These are phyloP conservation scores for Plectosphaerella plurivora DNA, from an alignment of 2,329 filamentous ascomycete species.

Conservation along the genomic window DNA sequence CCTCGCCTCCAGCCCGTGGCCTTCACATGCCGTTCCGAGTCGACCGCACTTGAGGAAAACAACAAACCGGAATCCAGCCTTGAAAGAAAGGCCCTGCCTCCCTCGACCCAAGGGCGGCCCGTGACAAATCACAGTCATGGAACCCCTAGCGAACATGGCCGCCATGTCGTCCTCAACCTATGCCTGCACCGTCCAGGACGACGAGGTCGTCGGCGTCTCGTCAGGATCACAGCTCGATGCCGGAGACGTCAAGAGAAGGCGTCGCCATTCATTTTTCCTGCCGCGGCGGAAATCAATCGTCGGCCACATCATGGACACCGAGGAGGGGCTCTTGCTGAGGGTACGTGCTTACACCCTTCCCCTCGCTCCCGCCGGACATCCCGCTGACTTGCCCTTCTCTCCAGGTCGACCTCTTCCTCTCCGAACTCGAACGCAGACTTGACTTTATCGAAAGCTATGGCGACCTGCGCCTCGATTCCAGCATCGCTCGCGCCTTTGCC, in stretches of 20 bases:
- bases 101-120: not conserved
- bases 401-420: conserved; percentile 74
- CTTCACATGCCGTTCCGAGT: not conserved
- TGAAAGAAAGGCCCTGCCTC: not conserved
- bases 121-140: conserved; percentile 5
- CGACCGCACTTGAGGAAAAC: not conserved
- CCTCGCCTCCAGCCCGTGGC: conserved; percentile 11
- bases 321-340: conserved; percentile 58
- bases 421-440: conserved; percentile 79
- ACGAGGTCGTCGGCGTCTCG: conserved; percentile 29
- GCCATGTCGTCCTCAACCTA: conserved; percentile 30
- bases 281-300: conserved; percentile 56
- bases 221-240: conserved; percentile 35
- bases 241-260: conserved; percentile 24
- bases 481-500: conserved; percentile 78
- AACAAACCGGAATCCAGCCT: not conserved
- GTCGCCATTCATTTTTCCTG: conserved; percentile 53
- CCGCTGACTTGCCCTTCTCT: conserved; percentile 3
- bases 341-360: conserved; percentile 21
- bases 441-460: conserved; percentile 87
- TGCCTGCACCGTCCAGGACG: conserved; percentile 23
- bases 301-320: conserved; percentile 56
- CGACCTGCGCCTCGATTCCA: conserved; percentile 76
- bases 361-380: not conserved
- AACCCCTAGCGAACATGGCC: conserved; percentile 24